Percentiles rank a stretch among this genome's conserved stretches.
These are phyloP conservation scores for Coffea canephora DNA, from an alignment of 257 asterid species.

Conservation along the genomic window DNA sequence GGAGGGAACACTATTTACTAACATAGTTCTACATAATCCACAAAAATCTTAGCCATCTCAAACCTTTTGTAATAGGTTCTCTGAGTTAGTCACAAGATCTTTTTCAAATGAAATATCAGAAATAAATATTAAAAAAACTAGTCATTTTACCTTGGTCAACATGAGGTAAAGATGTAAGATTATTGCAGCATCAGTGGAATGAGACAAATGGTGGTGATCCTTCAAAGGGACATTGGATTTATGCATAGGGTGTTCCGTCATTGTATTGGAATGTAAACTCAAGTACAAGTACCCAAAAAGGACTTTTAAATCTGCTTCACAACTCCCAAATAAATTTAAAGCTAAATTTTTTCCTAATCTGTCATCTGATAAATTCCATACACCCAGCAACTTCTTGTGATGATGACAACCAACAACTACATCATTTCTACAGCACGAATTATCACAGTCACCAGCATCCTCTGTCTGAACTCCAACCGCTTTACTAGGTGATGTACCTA, in stretches of 20 bases:
- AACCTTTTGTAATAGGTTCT: background rate
- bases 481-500: slow-evolving; percentile 45
- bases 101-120: background rate
- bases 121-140: background rate
- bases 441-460: slow-evolving; percentile 34
- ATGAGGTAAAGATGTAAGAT: slow-evolving; percentile 56
- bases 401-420: slow-evolving; percentile 20
- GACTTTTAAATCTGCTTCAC: slow-evolving; percentile 62
- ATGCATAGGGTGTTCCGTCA: slow-evolving; percentile 15
- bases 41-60: background rate
- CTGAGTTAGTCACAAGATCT: background rate
- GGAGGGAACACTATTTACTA: background rate
- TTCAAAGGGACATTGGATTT: slow-evolving; percentile 26
- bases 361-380: slow-evolving; percentile 60
- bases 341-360: slow-evolving; percentile 53
- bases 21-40: background rate
- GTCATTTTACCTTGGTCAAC: slow-evolving; percentile 64
- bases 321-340: slow-evolving; percentile 47
- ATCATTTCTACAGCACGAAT: slow-evolving; percentile 21
- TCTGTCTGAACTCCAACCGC: slow-evolving; percentile 59
- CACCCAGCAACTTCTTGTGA: slow-evolving; percentile 50
- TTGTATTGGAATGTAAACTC: slow-evolving; percentile 23
- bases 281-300: slow-evolving; percentile 59
- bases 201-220: slow-evolving; percentile 27
- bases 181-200: slow-evolving; percentile 53